A percentile compares a stretch with the other conserved stretches of the same genome.
These are phyloP conservation scores for Epichloe gansuensis DNA, from an alignment of 2,329 filamentous ascomycete genomes.

Conservation along the genomic window DNA sequence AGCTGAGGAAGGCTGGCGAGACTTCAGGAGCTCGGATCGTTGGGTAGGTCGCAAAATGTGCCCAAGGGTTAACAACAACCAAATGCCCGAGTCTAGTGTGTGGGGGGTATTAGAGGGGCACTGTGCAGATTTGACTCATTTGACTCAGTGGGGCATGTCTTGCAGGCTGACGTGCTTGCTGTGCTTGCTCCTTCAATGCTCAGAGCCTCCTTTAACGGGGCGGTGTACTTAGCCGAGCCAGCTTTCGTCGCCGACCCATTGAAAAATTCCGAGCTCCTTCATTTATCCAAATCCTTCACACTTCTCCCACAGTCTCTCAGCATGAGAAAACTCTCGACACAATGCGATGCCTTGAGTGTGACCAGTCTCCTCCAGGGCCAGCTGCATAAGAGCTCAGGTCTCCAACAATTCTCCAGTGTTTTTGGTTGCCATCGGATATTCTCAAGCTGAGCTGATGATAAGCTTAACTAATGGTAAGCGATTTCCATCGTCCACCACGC, in stretches of 20 bases:
- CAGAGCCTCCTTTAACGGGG: constrained; percentile 12
- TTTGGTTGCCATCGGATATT: not conserved
- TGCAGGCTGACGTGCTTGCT: constrained; percentile 6
- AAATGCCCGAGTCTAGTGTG: constrained; percentile 10
- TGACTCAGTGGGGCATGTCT: constrained; percentile 10
- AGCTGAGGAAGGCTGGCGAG: constrained; percentile 1
- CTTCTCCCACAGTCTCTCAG: not conserved
- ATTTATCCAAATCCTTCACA: not conserved
- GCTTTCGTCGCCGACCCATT: not conserved
- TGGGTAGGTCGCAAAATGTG: constrained; percentile 24
- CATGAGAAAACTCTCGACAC: not conserved
- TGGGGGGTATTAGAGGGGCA: constrained; percentile 26
- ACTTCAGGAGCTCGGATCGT: constrained; percentile 7
- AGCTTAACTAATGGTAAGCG: constrained; percentile 3
- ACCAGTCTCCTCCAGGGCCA: not conserved
- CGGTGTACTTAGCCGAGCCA: constrained; percentile 6
- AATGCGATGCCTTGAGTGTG: not conserved
- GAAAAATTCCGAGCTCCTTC: not conserved
- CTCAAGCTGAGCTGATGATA: not conserved
- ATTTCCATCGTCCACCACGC: constrained; percentile 1
- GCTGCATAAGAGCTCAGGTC: too few species aligned
- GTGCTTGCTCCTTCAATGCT: not conserved
- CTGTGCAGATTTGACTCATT: constrained; percentile 23
- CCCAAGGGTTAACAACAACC: constrained; percentile 11
- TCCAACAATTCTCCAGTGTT: too few species aligned